Evolutionary conservation across 2,329 filamentous ascomycete genomes (phyloP), one percentile per base, ranked within the genome.

Genomic region (Stemphylium lycopersici): DNA sequence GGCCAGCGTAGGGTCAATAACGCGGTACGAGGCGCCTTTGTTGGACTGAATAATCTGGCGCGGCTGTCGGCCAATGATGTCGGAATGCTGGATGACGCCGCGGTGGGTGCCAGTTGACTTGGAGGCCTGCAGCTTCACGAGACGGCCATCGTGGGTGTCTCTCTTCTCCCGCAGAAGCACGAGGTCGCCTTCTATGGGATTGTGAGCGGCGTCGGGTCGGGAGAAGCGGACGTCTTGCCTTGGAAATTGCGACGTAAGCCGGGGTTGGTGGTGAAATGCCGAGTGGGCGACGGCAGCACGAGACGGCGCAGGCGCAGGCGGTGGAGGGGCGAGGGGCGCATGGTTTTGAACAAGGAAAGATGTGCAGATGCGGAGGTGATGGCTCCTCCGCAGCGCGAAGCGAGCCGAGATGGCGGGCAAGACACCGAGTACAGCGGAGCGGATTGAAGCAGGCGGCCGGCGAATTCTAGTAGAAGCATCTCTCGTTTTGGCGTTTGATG

Each of bases 1-100:
- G 42, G 87, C 87, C 52, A 95, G 77, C 0, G 87, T 87, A 13
- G 90, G 88, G 59, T 86, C 83, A 48, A 84, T 82, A 36, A 91
- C 67, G 55, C 85, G 79, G 54, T 84, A 85, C 4, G 79, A 69
- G 56, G 62, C 63, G 71, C 81, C 81, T 67, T 80, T 83, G 58
- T 77, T 80, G 41, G 86, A 83, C 33, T 76, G 71, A 10, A 91
- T 77, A n/a, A 80, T 67, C 60, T 89, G 86, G 56, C 88, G 81
- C 4, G 83, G 71, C 36, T 76, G 74, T 58, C 81, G 84, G 34
- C 88, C 89, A 65, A 93, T 88, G 51, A 92, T 83, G 33, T 85
- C 81, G 47, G 76, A 72, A 48, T 84, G 81, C 0, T 71, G 58
- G 10, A 88, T 65, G 0, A 68, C 68, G 5, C 84, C 83, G 31